Evolutionary conservation across 139 green algal species (phyloP).

Genomic region (Gonium pectorale): DNA sequence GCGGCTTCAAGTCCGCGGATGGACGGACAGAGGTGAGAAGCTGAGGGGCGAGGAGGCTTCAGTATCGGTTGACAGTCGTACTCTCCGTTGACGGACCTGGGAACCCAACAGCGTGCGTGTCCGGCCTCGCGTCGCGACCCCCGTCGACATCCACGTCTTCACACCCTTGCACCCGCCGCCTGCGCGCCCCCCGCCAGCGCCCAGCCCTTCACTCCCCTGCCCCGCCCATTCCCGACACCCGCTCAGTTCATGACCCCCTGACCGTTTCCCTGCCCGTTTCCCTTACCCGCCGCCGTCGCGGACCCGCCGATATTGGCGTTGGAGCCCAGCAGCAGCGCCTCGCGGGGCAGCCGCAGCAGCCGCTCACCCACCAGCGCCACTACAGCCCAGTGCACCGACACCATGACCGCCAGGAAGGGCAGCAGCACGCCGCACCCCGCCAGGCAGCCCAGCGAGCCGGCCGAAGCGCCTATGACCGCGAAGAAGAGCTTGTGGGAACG

Average conservation of each 20-base stretch:
- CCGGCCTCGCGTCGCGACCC: neutral
- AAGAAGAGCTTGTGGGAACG: too few relatives aligned
- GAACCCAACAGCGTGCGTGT: too few relatives aligned
- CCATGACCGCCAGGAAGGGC: constrained; percentile 51
- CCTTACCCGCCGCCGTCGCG: constrained; percentile 80
- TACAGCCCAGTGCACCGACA: constrained; percentile 61
- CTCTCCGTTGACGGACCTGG: too few relatives aligned
- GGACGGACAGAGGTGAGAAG: neutral
- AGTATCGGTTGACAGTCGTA: too few relatives aligned
- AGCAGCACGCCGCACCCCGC: constrained; percentile 46
- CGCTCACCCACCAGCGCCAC: constrained; percentile 16
- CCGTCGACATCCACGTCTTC: neutral
- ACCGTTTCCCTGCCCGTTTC: too few relatives aligned
- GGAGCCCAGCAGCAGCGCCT: constrained; percentile 71
- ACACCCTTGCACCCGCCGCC: neutral
- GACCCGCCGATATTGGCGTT: constrained; percentile 86
- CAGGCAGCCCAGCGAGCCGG: constrained; percentile 65
- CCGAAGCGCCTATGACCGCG: constrained; percentile 78
- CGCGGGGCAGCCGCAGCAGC: constrained; percentile 59
- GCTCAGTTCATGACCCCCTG: too few relatives aligned
- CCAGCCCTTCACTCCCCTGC: too few relatives aligned
- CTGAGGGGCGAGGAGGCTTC: too few relatives aligned
- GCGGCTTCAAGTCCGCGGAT: too few relatives aligned
- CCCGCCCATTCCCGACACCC: too few relatives aligned
- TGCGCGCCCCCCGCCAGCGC: too few relatives aligned